These are phyloP conservation scores for Colletotrichum sp. DNA, from an alignment of 2,329 filamentous ascomycete genomes.

Conservation along the genomic window DNA sequence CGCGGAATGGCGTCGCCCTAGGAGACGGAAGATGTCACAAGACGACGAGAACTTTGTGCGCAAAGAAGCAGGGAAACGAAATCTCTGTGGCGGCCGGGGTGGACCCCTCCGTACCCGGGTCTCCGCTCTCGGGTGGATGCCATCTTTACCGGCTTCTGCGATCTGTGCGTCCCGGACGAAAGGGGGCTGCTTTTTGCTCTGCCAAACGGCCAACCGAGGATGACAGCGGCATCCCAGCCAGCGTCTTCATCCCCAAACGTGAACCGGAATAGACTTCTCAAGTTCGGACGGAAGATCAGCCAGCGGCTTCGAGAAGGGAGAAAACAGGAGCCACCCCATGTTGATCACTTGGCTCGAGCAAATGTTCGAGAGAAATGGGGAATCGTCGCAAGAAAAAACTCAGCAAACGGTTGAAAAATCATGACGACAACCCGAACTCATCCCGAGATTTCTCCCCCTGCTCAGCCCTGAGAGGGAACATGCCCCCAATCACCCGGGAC, in stretches of 20 bases:
- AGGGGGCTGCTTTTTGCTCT: background rate
- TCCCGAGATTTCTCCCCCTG: slow-evolving; percentile 20
- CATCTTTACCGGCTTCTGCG: background rate
- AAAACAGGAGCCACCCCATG: background rate
- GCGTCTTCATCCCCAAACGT: background rate
- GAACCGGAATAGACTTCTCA: background rate
- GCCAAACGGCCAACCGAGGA: background rate
- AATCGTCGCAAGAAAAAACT: background rate
- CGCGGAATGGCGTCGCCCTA: background rate
- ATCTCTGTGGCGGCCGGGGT: background rate
- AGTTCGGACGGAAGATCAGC: background rate
- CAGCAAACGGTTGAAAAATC: background rate
- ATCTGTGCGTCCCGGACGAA: slow-evolving; percentile 16
- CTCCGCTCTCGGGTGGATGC: background rate
- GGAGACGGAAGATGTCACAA: background rate
- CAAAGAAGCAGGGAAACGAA: background rate
- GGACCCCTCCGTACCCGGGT: background rate
- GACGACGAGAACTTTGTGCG: background rate
- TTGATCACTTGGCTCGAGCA: background rate
- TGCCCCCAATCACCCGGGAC: background rate
- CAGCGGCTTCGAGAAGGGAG: background rate
- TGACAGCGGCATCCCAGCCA: background rate
- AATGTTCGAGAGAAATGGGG: background rate
- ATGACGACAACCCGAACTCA: slow-evolving; percentile 19
- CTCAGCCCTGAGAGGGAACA: slow-evolving; percentile 11